Conservation (phyloP, 805 yeast genomes). For the Kurtzmaniella cleridarum region DNA sequence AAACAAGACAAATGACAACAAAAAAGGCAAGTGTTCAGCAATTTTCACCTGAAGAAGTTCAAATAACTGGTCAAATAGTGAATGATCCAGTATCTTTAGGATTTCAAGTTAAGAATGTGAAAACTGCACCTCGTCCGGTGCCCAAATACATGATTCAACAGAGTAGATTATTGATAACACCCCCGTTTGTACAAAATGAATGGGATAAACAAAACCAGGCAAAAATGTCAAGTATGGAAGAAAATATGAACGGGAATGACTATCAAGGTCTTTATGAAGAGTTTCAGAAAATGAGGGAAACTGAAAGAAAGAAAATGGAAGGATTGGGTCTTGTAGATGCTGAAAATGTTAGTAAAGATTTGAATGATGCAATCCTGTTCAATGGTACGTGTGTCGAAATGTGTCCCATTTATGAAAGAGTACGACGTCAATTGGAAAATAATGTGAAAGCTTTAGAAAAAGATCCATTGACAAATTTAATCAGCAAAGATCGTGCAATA, state of each 20-base stretch:
- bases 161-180: conserved; percentile 29
- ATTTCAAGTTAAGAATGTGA: conserved; percentile 12
- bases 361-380: conserved; percentile 84
- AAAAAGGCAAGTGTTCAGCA: not conserved
- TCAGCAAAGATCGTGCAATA: conserved; percentile 59
- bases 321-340: conserved; percentile 76
- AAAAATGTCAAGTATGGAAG: conserved; percentile 50
- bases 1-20: conserved; percentile 1
- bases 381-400: conserved; percentile 86
- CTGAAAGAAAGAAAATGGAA: conserved; percentile 78
- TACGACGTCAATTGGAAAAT: conserved; percentile 80
- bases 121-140: conserved; percentile 18
- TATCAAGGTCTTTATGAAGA: conserved; percentile 70
- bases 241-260: conserved; percentile 42
- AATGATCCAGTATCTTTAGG: conserved; percentile 26
- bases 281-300: conserved; percentile 65
- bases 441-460: conserved; percentile 77
- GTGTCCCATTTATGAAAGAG: conserved; percentile 94
- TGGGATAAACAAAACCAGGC: conserved; percentile 81
- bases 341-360: conserved; percentile 72
- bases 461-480: conserved; percentile 48
- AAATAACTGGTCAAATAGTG: conserved; percentile 25
- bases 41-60: not conserved
- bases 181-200: conserved; percentile 30
- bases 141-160: conserved; percentile 34